Conservation (phyloP, 345 rosid species). For the Citrus trifoliata region DNA sequence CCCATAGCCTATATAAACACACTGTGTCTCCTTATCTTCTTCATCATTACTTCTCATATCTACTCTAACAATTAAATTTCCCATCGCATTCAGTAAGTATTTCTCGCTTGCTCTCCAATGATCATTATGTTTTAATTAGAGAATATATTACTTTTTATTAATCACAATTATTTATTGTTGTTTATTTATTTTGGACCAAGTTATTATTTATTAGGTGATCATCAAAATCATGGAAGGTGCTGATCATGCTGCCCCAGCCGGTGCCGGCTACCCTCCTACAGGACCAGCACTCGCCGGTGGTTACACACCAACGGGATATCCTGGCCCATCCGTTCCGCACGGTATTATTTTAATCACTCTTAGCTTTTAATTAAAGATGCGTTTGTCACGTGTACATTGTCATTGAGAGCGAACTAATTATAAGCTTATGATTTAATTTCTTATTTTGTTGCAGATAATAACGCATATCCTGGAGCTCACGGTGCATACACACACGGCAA, state of each 20-base stretch:
- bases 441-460: background rate
- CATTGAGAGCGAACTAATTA: background rate
- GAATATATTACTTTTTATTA: no score
- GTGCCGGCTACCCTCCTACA: constrained; percentile 19
- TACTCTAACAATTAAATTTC: background rate
- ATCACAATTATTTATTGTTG: background rate
- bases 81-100: background rate
- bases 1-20: background rate
- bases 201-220: background rate
- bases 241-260: background rate
- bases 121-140: no score
- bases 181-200: background rate
- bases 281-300: constrained; percentile 48
- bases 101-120: background rate
- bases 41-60: background rate
- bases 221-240: background rate
- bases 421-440: background rate
- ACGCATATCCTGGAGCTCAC: background rate
- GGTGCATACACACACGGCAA: background rate
- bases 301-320: constrained; percentile 64
- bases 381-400: background rate
- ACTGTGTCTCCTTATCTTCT: background rate
- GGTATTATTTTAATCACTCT: background rate
- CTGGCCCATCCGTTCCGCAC: constrained; percentile 57
- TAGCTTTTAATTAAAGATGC: background rate